These are phyloP conservation scores for Lasiosphaeria hispida DNA, from an alignment of 495 filamentous ascomycete genomes.

Conservation along the genomic window DNA sequence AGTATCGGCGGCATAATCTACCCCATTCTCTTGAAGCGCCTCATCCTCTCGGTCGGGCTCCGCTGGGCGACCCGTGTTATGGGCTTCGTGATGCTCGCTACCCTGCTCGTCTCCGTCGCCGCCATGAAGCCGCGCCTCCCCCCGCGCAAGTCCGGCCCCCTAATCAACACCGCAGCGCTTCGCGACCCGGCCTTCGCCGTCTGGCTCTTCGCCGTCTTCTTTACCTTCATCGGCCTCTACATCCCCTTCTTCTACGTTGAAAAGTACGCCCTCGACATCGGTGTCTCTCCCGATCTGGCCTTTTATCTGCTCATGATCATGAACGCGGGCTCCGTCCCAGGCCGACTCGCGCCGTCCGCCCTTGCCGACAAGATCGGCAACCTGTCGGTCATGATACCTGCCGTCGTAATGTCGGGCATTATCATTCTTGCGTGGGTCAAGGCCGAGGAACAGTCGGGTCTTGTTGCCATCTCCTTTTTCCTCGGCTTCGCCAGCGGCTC, in stretches of 20 bases:
- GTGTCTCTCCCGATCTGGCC: conserved; percentile 45
- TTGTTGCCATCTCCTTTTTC: conserved; percentile 40
- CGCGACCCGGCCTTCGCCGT: conserved; percentile 39
- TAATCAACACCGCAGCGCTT: conserved; percentile 43
- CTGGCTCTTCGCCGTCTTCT: conserved; percentile 53
- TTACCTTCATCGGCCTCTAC: conserved; percentile 64
- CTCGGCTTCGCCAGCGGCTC: conserved; percentile 56
- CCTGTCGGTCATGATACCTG: conserved; percentile 32
- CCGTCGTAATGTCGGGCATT: conserved; percentile 30
- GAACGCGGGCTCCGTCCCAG: conserved; percentile 46
- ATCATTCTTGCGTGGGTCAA: conserved; percentile 38
- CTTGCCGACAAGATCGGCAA: conserved; percentile 41
- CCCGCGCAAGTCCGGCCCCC: conserved; percentile 28
- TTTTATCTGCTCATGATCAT: conserved; percentile 50
- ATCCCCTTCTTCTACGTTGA: conserved; percentile 64
- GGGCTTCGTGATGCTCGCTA: conserved; percentile 55
- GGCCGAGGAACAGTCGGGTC: conserved; percentile 28
- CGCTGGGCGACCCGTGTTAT: conserved; percentile 65
- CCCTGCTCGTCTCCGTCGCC: conserved; percentile 50
- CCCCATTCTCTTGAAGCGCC: conserved; percentile 57
- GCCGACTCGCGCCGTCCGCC: conserved; percentile 43
- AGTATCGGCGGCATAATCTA: conserved; percentile 68
- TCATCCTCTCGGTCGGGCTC: conserved; percentile 57
- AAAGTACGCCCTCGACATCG: conserved; percentile 47
- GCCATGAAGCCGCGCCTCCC: conserved; percentile 51